Conservation (phyloP, 306 rosid species). For the Amphicarpaea edgeworthii region DNA sequence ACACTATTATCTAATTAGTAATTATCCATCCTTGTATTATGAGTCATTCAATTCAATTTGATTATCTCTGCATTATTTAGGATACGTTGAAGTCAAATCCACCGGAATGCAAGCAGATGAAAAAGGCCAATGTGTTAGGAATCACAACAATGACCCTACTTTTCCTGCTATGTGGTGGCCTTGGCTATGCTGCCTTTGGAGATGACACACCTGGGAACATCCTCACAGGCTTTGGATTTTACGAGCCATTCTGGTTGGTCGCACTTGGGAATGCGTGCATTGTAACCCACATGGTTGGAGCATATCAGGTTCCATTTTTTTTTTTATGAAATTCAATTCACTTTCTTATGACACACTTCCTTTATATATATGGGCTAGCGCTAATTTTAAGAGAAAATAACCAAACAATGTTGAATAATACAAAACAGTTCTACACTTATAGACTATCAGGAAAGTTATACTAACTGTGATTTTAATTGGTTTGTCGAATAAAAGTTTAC, state of each 20-base stretch:
- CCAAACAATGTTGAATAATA: no score
- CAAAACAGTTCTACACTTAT: no score
- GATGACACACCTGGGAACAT: slow-evolving; percentile 68
- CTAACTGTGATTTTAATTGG: no score
- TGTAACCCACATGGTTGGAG: slow-evolving; percentile 68
- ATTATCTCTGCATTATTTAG: slow-evolving; percentile 41
- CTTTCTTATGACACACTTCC: background rate
- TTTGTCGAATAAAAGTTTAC: no score
- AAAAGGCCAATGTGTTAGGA: slow-evolving; percentile 58
- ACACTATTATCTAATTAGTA: background rate
- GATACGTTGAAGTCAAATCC: slow-evolving; percentile 68
- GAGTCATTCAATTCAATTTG: background rate
- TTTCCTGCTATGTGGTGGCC: slow-evolving; percentile 52
- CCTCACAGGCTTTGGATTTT: slow-evolving; percentile 70
- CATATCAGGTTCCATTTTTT: slow-evolving; percentile 58
- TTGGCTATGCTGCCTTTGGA: slow-evolving; percentile 80
- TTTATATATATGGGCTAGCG: background rate
- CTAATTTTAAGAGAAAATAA: no score
- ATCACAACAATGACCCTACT: slow-evolving; percentile 56
- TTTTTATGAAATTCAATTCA: background rate
- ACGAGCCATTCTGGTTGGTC: slow-evolving; percentile 63
- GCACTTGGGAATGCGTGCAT: slow-evolving; percentile 62
- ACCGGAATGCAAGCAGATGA: slow-evolving; percentile 70
- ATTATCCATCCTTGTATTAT: background rate
- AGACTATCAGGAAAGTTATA: no score